phyloP scores from a whole-genome alignment of 306 rosid species.

The Trifolium subterraneum region DNA sequence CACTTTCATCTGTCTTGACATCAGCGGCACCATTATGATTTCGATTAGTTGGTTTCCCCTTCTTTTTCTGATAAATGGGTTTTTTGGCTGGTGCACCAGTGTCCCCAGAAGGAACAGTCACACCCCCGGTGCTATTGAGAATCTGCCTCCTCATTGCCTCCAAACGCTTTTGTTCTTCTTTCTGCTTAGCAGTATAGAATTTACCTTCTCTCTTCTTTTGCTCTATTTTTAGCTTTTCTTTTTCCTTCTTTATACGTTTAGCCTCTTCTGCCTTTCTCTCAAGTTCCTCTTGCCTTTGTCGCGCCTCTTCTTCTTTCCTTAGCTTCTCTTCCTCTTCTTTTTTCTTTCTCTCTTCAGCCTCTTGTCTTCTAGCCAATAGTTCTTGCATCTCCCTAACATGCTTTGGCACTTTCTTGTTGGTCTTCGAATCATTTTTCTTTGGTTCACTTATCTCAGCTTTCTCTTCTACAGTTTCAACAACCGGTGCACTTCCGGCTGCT shows the following conservation, averaged over 20 bases:
- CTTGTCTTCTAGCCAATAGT: conserved; percentile 83
- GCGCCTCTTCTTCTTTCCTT: conserved; percentile 90
- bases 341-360: conserved; percentile 81
- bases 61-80: conserved; percentile 83
- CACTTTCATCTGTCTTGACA: conserved; percentile 55
- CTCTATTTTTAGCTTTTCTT: conserved; percentile 78
- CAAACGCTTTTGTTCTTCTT: conserved; percentile 76
- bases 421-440: conserved; percentile 74
- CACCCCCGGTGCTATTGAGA: conserved; percentile 61
- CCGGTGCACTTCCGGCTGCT: conserved; percentile 49
- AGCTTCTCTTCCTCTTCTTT: conserved; percentile 89
- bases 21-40: conserved; percentile 63
- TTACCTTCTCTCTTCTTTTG: conserved; percentile 79
- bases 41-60: conserved; percentile 57
- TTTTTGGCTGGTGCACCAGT: conserved; percentile 64
- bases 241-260: conserved; percentile 80
- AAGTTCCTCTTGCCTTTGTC: conserved; percentile 72
- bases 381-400: conserved; percentile 99
- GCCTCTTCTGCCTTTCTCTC: conserved; percentile 90
- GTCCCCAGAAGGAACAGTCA: conserved; percentile 57
- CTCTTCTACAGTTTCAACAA: conserved; percentile 53
- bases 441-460: conserved; percentile 56
- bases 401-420: conserved; percentile 93
- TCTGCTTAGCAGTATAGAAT: conserved; percentile 75
- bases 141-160: conserved; percentile 88